phyloP scores from a whole-genome alignment of 1,284 basidiomycete genomes.

The Psilocybe mexicana region DNA sequence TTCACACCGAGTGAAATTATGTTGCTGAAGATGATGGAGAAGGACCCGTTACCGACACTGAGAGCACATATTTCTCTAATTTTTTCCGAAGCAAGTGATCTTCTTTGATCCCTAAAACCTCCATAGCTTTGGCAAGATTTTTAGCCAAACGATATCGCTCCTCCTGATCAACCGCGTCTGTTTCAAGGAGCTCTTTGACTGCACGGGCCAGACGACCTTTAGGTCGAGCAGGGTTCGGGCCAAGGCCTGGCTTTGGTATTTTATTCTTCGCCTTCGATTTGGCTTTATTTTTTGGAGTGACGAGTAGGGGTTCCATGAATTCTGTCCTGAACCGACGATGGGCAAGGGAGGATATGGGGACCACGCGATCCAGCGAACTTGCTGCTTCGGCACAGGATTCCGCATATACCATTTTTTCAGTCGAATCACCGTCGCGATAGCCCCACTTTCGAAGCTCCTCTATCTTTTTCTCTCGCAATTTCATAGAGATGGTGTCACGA shows the following conservation, averaged over 20 bases:
- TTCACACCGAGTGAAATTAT: background rate
- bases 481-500: constrained; percentile 56
- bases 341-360: constrained; percentile 62
- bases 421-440: constrained; percentile 51
- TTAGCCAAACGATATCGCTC: constrained; percentile 47
- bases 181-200: constrained; percentile 63
- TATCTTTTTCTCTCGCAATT: constrained; percentile 54
- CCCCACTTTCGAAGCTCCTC: constrained; percentile 74
- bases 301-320: constrained; percentile 65
- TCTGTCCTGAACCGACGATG: constrained; percentile 70
- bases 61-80: constrained; percentile 50
- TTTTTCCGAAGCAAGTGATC: constrained; percentile 68
- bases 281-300: constrained; percentile 62
- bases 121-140: constrained; percentile 52
- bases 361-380: constrained; percentile 62
- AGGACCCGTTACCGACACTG: constrained; percentile 4
- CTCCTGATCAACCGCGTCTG: constrained; percentile 45
- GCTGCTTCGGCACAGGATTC: constrained; percentile 74
- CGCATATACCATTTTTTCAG: constrained; percentile 49
- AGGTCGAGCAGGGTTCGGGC: constrained; percentile 43
- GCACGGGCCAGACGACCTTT: constrained; percentile 68
- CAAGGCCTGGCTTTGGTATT: constrained; percentile 34
- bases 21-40: background rate
- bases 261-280: constrained; percentile 49
- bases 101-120: constrained; percentile 54